Conservation (phyloP, 352 stramenopile species). For the Saprolegnia diclina region DNA sequence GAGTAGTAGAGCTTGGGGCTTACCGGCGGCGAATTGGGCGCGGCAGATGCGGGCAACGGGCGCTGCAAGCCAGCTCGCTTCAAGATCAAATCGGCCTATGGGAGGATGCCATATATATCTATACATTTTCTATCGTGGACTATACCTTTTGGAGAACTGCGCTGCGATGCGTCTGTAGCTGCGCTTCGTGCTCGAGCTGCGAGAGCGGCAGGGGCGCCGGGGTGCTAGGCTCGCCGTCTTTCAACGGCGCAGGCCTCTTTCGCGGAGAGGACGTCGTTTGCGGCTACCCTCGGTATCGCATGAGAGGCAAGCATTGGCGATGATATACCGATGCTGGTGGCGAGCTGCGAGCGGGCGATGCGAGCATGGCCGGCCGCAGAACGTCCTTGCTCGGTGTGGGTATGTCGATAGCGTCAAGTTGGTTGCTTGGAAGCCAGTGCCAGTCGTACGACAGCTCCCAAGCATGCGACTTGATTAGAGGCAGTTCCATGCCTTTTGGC, state of each 20-base stretch:
- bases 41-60: neutral
- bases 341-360: too few species aligned
- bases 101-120: too few species aligned
- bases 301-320: too few species aligned
- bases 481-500: constrained; percentile 36
- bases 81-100: constrained; percentile 17
- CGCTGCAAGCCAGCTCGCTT: constrained; percentile 17
- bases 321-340: too few species aligned
- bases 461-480: constrained; percentile 18
- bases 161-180: neutral
- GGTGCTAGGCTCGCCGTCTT: too few species aligned
- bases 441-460: constrained; percentile 35
- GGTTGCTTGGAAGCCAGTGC: constrained; percentile 29
- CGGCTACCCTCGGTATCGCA: too few species aligned
- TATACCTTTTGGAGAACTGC: constrained; percentile 5
- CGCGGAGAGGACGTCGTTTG: too few species aligned
- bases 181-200: neutral
- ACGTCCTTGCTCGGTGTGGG: too few species aligned
- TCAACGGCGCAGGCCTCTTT: too few species aligned
- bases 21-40: neutral
- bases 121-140: neutral
- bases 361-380: too few species aligned
- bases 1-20: constrained; percentile 6
- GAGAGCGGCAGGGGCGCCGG: too few species aligned
- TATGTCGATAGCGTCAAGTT: too few species aligned